Base-by-base conservation (phyloP, 2,329 filamentous ascomycete species). In the Pseudopyricularia javanii region DNA sequence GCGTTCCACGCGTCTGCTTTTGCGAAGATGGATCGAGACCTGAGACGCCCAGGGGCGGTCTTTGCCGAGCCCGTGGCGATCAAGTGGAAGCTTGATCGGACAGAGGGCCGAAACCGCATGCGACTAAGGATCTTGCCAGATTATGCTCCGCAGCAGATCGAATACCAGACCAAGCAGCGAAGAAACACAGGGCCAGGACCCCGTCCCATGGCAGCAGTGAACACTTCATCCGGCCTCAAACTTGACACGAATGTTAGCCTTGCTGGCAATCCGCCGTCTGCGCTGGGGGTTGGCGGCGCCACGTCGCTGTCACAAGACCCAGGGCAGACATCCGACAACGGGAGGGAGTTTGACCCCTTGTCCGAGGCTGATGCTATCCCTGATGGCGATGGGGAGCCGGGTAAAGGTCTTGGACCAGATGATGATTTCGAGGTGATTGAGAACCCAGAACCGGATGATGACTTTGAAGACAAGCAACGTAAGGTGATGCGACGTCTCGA, bases 371-470 rank as follows among this genome's bases (percentile, higher is more conserved):
- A 35, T 53, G 11, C 50, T 50, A 51, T 61, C 56, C 56, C 55
- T 3, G 57, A 59, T 3, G 47, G 48, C 1, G 59, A 56, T 3
- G 52, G 62, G 11, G 59, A 60, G 43, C 49, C 59, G 1, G 64
- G 65, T 6, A 48, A 62, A 8, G 56, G 62, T 11, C 66, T 61
- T 53, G 67, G 74, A 9, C 71, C 83, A 0, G 93, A 96, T 54
- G 93, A 97, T 47, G 94, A 94, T 59, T 98, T 95, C 63, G 93
- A 98, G 68, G 81, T 98, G 58, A 85, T 98, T 7, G 91, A 97
- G 55, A 91, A 96, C 56, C 91, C 91, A 0, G 89, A 93, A 47
- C 74, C 70, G 1, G 80, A 83, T 14, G 82, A 85, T 59, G 85
- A 83, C 1, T 94, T 94, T 57, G 94, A 98, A 67, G 94, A 98